phyloP scores from a whole-genome alignment of 2,329 filamentous ascomycete species.

The Fusarium udum region DNA sequence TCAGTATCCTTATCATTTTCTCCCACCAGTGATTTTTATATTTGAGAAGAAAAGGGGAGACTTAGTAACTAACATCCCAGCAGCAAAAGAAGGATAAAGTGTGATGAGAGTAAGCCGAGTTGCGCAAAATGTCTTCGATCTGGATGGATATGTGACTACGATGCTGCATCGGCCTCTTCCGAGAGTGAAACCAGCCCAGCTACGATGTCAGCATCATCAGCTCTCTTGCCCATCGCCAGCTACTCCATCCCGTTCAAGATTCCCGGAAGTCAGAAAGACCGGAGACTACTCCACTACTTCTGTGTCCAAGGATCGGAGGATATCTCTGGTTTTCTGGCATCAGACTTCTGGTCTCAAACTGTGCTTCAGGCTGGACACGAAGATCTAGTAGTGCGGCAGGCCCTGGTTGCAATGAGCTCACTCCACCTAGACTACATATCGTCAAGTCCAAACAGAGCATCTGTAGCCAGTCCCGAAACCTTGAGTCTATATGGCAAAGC shows the following conservation, averaged over 20 bases:
- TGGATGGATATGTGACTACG: slow-evolving; percentile 6
- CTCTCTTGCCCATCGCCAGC: not conserved
- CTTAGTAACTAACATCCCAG: not conserved
- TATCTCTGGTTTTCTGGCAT: slow-evolving; percentile 7
- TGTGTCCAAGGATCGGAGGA: slow-evolving; percentile 5
- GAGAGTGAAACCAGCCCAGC: too few species aligned
- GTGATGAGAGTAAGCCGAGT: slow-evolving; percentile 1
- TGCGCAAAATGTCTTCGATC: slow-evolving; percentile 1
- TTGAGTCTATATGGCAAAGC: not conserved
- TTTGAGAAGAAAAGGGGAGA: too few species aligned
- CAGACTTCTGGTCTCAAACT: slow-evolving; percentile 4
- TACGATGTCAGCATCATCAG: rapidly evolving
- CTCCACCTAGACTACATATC: slow-evolving; percentile 7
- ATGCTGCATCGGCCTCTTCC: too few species aligned
- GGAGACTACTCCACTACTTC: slow-evolving; percentile 12
- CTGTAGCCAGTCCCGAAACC: not conserved
- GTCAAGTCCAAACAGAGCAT: not conserved
- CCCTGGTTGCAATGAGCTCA: slow-evolving; percentile 15
- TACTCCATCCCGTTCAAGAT: slow-evolving; percentile 13
- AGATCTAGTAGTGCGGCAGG: slow-evolving; percentile 2
- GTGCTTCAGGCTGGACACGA: slow-evolving; percentile 6
- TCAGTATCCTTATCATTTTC: not conserved
- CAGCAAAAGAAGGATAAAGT: slow-evolving; percentile 16
- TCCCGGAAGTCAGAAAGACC: slow-evolving; percentile 8
- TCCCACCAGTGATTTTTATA: too few species aligned